Base-by-base conservation (phyloP, 2,329 filamentous ascomycete species). In the Lasiodiplodia theobromae region DNA sequence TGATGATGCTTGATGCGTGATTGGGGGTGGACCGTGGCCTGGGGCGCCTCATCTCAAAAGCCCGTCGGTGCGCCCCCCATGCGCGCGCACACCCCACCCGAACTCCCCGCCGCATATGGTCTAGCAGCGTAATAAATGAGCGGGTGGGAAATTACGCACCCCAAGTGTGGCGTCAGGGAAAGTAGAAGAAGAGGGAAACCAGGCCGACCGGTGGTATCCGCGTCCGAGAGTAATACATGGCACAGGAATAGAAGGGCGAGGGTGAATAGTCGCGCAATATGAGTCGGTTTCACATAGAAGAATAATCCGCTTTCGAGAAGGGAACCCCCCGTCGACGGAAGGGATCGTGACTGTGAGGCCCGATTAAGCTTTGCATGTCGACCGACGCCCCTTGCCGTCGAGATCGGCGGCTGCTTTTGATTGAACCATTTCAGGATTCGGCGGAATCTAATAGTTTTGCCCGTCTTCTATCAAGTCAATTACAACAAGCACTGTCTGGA, bases 391-490 rank as follows among this genome's bases (percentile, higher is more conserved):
- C 60, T 64, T 64, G 44, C 60, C 40, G 40, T 3, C 47, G 47
- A 51, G 58, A 63, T 63, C 58, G 58, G 44, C 58, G 44, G 37
- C 16, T 49, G 44, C 28, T 37, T 49, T 37, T 31, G 16, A 49
- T 63, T 63, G 58, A 63, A 51, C 51, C 40, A 53, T 47, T 31
- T 47, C n/a, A 34, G 31, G 44, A 47, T 21, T 21, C 31, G 31
- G 51, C 47, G 60, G 40, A 49, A 64, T 64, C 60, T 64, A 64
- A 31, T 52, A 52, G 37, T 21, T 64, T 31, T 64, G 60, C 60
- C 44, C 60, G 60, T 64, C 60, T 38, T 64, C 60, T 64, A 64
- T 64, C 60, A 38, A 64, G 60, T 52, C 60, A 64, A 64, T 64
- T 64, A 64, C 60, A 64, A 64, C 47, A 64, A 38, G 60, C 60